These are phyloP conservation scores for Pichia sp. DNA, from an alignment of 1,139 yeast species.

Conservation along the genomic window DNA sequence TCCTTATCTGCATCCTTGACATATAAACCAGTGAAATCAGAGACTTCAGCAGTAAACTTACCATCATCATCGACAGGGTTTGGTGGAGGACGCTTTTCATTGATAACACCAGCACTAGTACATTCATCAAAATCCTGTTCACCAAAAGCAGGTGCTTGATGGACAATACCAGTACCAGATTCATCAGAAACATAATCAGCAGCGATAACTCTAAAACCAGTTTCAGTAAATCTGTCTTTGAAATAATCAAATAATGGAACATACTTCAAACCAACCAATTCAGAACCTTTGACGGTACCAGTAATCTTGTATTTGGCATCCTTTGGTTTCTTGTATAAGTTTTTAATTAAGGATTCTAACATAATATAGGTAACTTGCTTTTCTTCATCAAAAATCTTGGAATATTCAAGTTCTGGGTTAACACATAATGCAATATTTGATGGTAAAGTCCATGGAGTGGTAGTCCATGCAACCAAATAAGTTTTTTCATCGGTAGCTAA, in stretches of 20 bases:
- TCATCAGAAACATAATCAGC: conserved; percentile 86
- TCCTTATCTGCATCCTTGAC: conserved; percentile 94
- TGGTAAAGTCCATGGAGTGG: conserved; percentile 99
- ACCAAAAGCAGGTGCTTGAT: conserved; percentile 98
- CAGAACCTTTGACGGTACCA: conserved; percentile 71
- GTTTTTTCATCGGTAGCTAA: conserved; percentile 74
- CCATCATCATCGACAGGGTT: conserved; percentile 94
- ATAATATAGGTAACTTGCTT: conserved; percentile 73
- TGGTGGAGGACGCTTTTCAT: conserved; percentile 67
- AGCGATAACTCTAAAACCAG: conserved; percentile 72
- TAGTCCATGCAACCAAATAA: conserved; percentile 92
- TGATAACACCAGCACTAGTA: conserved; percentile 63
- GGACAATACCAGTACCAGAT: conserved; percentile 99
- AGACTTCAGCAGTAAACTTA: conserved; percentile 63
- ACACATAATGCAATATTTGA: conserved; percentile 90
- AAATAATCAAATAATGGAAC: conserved; percentile 81
- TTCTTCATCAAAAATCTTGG: conserved; percentile 85
- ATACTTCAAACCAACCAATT: conserved; percentile 70
- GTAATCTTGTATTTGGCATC: conserved; percentile 80
- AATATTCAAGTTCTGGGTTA: conserved; percentile 83
- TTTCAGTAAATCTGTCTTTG: conserved; percentile 61
- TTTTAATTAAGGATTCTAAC: conserved; percentile 69
- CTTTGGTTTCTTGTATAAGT: conserved; percentile 90
- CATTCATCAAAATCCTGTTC: conserved; percentile 94
- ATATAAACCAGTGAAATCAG: conserved; percentile 72